Evolutionary conservation across 2,329 filamentous ascomycete genomes (phyloP).

Genomic region (Diaporthe ampelina): DNA sequence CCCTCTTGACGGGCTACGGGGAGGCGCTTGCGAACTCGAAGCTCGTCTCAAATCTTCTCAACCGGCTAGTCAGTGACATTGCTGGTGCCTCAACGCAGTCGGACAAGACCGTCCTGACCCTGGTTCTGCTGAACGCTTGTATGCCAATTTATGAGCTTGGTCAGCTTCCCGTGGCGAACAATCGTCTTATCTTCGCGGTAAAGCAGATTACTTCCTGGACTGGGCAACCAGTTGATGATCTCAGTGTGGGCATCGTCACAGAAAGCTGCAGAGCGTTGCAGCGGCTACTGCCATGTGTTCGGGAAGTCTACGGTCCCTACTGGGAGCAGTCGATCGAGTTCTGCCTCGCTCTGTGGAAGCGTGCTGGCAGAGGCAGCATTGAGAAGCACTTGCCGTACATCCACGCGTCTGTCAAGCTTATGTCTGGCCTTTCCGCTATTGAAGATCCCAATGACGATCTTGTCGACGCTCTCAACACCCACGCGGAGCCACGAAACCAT

Average conservation of each 20-base stretch:
- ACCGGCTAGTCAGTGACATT: constrained; percentile 73
- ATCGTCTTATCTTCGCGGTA: constrained; percentile 85
- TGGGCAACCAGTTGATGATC: constrained; percentile 56
- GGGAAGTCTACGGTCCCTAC: constrained; percentile 88
- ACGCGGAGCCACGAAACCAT: constrained; percentile 66
- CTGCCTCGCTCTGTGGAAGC: constrained; percentile 70
- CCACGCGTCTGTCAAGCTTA: constrained; percentile 80
- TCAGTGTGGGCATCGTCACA: constrained; percentile 59
- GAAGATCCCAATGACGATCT: constrained; percentile 89
- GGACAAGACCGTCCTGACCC: constrained; percentile 60
- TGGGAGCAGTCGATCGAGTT: constrained; percentile 79
- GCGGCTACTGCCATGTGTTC: constrained; percentile 78
- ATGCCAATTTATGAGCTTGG: constrained; percentile 65
- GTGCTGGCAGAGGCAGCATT: constrained; percentile 56
- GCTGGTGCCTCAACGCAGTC: constrained; percentile 60
- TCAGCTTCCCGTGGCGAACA: constrained; percentile 70
- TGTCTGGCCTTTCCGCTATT: constrained; percentile 72
- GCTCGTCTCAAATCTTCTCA: constrained; percentile 66
- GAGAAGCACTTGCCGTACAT: constrained; percentile 72
- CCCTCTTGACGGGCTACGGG: constrained; percentile 66
- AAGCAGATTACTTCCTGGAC: constrained; percentile 83
- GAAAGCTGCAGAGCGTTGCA: constrained; percentile 70
- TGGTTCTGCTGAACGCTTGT: constrained; percentile 69
- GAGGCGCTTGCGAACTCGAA: constrained; percentile 64
- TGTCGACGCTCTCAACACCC: constrained; percentile 77